Base-by-base conservation (phyloP, 2,329 filamentous ascomycete genomes). In the Trichophyton verrucosum region DNA sequence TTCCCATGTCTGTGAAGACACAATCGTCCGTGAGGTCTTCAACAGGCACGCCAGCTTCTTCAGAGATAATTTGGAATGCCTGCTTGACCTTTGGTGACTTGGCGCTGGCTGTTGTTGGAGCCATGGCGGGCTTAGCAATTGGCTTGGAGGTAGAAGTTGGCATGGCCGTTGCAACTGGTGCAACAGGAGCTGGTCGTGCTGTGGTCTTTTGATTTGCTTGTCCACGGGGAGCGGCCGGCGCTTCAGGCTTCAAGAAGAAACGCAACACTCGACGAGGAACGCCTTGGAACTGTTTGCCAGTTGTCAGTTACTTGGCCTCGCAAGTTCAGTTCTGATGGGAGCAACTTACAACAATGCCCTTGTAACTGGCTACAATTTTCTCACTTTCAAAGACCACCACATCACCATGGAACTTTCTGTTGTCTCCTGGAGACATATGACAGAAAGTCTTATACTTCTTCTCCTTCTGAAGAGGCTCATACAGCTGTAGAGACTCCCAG, bases 401-500 rank as follows among this genome's bases (percentile, higher is more conserved):
- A 1, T 68, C 71, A 9, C 63, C 61, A 24, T 71, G 60, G 3
- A 71, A 64, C 64, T 42, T 67, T 62, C 24, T 60, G 33, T 44
- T 75, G 73, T 15, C 66, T 68, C 44, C 61, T n/a, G 40, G 40
- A 44, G 61, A 42, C 69, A 69, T 13, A 57, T 44, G 40, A n/a
- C 40, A 44, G 40, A 44, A 44, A 6, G 40, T 44, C n/a, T 44
- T 44, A 44, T 44, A 44, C 40, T 44, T 60, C 56, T 64, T 64
- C n/a, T 63, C 64, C 11, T 66, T 62, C 11, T 60, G 40, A 30
- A 74, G 66, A 1, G 62, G 59, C 2, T 61, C 61, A 1, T 65
- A 64, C 9, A 71, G 62, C 30, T 66, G 70, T 61, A 74, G 66
- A 4, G 66, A 64, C 4, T 67, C 66, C 65, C 73, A 74, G 6